Percentiles rank a stretch among this genome's conserved stretches.
Evolutionary conservation across 1,284 basidiomycete species (phyloP).

Genomic region (Apiotrichum gracile): DNA sequence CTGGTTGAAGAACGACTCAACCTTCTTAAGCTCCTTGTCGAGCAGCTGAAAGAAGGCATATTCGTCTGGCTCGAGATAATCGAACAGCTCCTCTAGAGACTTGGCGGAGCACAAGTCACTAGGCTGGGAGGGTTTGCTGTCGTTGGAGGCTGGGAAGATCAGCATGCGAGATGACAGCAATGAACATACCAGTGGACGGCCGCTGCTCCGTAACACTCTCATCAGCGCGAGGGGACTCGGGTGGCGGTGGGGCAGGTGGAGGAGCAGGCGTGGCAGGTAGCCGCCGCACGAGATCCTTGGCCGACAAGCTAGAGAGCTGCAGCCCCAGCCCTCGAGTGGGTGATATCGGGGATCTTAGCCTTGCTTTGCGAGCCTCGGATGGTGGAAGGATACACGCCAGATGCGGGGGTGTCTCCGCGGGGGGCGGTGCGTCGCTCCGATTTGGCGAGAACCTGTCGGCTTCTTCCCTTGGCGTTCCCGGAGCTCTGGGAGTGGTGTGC

Average conservation of each 20-base stretch:
- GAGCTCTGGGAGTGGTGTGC: not conserved
- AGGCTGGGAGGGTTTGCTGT: not conserved
- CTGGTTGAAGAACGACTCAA: constrained; percentile 72
- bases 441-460: not conserved
- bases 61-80: constrained; percentile 52
- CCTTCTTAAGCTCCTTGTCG: constrained; percentile 69
- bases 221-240: too few species aligned
- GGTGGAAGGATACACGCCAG: not conserved
- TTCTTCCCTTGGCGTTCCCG: not conserved
- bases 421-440: not conserved
- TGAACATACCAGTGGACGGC: too few species aligned
- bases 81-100: constrained; percentile 39
- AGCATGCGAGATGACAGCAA: too few species aligned
- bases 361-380: not conserved
- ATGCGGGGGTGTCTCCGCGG: not conserved
- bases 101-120: not conserved
- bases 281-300: too few species aligned
- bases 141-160: too few species aligned
- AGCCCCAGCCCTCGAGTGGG: too few species aligned
- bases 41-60: constrained; percentile 66
- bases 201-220: too few species aligned
- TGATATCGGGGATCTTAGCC: too few species aligned
- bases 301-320: too few species aligned
- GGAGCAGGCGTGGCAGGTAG: too few species aligned
- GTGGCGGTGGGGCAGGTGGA: too few species aligned